phyloP scores from a whole-genome alignment of 176 grass and related monocot species.

The Avena atlantica region DNA sequence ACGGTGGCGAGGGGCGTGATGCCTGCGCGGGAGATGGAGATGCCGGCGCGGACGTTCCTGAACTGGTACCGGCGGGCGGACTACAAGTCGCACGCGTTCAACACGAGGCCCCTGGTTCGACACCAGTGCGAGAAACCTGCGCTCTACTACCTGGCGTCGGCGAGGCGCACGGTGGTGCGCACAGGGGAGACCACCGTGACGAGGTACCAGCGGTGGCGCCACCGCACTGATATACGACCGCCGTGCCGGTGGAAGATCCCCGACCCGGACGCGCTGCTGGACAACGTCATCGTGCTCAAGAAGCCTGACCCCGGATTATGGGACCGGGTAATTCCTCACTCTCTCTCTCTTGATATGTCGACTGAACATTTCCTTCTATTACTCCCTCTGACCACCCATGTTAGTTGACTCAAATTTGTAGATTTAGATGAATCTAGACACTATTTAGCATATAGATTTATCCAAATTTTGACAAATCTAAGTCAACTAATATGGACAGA shows the following conservation, averaged over 20 bases:
- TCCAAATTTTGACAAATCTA: too few relatives aligned
- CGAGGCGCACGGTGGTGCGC: conserved; percentile 42
- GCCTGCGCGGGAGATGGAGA: conserved; percentile 78
- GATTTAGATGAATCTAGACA: too few relatives aligned
- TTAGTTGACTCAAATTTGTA: too few relatives aligned
- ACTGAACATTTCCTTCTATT: not conserved
- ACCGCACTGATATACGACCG: conserved; percentile 41
- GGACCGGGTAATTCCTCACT: conserved; percentile 54
- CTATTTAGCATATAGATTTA: too few relatives aligned
- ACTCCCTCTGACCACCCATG: too few relatives aligned
- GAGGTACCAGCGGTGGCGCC: conserved; percentile 55
- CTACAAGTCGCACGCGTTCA: conserved; percentile 71
- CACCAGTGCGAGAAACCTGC: conserved; percentile 61
- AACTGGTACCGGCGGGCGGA: conserved; percentile 75
- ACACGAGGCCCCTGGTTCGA: conserved; percentile 68
- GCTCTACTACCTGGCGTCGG: conserved; percentile 61
- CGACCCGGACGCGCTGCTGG: conserved; percentile 60
- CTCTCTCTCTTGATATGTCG: not conserved
- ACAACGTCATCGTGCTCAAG: conserved; percentile 71
- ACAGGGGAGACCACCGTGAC: conserved; percentile 59
- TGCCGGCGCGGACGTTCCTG: conserved; percentile 66
- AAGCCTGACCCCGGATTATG: conserved; percentile 66
- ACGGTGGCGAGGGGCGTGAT: conserved; percentile 62
- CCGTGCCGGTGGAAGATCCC: conserved; percentile 70
- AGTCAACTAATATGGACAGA: too few relatives aligned